phyloP scores from a whole-genome alignment of 306 rosid genomes.

The Citrullus colocynthis region DNA sequence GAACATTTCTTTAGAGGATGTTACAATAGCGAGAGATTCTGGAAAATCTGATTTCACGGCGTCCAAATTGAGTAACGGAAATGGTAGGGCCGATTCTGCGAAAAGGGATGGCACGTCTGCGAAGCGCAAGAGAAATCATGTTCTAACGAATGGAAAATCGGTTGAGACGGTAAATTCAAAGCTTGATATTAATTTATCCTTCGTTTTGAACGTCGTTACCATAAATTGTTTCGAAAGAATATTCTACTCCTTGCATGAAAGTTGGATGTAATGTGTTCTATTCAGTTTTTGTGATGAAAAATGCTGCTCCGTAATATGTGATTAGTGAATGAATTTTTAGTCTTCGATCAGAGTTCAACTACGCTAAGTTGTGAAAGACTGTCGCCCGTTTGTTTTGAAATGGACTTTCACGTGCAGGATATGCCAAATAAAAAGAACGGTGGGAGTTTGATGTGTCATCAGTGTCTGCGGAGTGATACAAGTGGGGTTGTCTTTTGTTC shows the following conservation, averaged over 20 bases:
- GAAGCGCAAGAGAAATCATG: background rate
- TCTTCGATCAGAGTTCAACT: background rate
- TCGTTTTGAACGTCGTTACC: background rate
- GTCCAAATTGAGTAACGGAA: background rate
- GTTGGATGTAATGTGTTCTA: background rate
- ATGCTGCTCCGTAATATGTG: background rate
- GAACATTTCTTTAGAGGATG: constrained; percentile 11
- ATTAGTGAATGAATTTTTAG: background rate
- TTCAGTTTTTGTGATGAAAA: background rate
- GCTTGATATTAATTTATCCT: background rate
- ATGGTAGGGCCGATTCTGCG: background rate
- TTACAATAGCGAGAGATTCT: background rate
- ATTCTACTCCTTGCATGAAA: background rate
- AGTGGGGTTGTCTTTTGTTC: constrained; percentile 43
- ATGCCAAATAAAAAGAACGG: constrained; percentile 16
- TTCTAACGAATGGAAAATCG: background rate
- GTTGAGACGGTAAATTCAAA: constrained; percentile 13
- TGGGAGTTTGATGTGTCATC: constrained; percentile 67
- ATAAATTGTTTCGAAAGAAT: background rate
- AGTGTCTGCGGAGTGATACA: constrained; percentile 54
- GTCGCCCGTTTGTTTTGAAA: background rate
- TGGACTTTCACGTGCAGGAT: background rate
- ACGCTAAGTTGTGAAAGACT: background rate
- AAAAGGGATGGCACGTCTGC: background rate
- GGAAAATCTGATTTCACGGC: background rate